These are phyloP conservation scores for Dendrobium huoshanense DNA, from an alignment of 106 monocot species.

Conservation along the genomic window DNA sequence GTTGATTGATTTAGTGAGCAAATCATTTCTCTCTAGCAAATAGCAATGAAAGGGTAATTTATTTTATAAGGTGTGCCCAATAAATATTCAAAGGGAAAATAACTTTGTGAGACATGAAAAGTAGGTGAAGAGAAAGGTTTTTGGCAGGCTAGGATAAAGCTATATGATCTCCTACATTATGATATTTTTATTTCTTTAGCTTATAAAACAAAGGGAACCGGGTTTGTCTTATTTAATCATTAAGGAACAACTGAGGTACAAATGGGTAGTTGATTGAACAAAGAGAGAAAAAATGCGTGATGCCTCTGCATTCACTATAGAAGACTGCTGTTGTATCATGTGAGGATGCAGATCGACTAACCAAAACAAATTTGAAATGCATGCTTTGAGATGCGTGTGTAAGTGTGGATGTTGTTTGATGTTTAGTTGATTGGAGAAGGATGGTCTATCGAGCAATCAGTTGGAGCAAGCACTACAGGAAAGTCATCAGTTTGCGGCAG, in stretches of 20 bases:
- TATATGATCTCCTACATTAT: background rate
- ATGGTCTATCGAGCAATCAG: too few species aligned
- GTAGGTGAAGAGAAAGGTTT: background rate
- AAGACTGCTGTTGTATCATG: background rate
- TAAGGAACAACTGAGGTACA: conserved; percentile 2
- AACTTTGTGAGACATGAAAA: too few species aligned
- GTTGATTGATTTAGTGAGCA: background rate
- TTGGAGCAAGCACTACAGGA: too few species aligned
- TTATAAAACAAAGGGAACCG: background rate
- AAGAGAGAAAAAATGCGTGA: background rate
- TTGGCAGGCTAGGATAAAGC: background rate
- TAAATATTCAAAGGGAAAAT: too few species aligned
- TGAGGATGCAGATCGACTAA: background rate
- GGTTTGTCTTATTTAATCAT: conserved; percentile 5
- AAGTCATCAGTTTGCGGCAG: too few species aligned
- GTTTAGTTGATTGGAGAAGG: too few species aligned
- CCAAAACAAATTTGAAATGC: background rate
- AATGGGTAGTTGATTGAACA: background rate
- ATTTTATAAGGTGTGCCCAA: too few species aligned
- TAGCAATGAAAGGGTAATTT: too few species aligned
- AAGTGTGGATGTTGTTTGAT: background rate
- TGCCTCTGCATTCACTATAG: background rate
- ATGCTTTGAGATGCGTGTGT: background rate
- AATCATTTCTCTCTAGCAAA: conserved; percentile 2
- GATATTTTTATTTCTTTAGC: background rate